Evolutionary conservation across 192 early-diverging fungal species (phyloP), one percentile per base, ranked within the genome.

Genomic region (Umbelopsis isabellina): DNA sequence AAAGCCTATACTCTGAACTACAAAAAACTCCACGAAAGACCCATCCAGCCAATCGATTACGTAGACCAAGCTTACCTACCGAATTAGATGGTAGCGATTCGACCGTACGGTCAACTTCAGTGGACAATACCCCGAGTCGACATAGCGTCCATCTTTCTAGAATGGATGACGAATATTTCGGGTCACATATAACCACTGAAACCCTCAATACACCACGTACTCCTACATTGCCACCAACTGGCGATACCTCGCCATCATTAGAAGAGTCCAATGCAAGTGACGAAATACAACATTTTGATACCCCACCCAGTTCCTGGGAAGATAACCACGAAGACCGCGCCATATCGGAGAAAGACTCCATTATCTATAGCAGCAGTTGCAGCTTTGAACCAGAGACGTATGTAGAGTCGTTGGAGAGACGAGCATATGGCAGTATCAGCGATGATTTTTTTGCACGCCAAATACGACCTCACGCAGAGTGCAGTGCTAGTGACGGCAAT

Each of bases 1-100:
- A 52, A 41, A 66, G 65, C 21, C n/a, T 37, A 47, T 44, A 12
- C 21, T 6, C 23, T 33, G 65, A 66, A 12, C 30, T 25, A 18
- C 55, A 18, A 2, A 49, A 37, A 13, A 2, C 20, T 27, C 61
- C 23, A 49, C 52, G 30, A 23, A 65, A 51, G 47, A 71, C 3
- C 30, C 55, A 20, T 41, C 72, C 66, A 49, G 23, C 49, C 1
- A 53, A 70, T 27, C 66, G 78, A 37, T 37, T 72, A 12, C 66
- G 78, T 20, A 58, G 78, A 66, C 78, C 78, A 13, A 69, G 66
- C 33, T 68, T 79, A 44, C 78, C 78, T 18, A 71, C 74, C 12
- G 68, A 72, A 16, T 65, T 79, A 52, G 78, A 79, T 66, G 65
- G 66, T 18, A 52, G 55, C 25, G 51, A 23, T 30, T 61, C 55